phyloP scores from a whole-genome alignment of 106 monocot species.

The Narthecium ossifragum region DNA sequence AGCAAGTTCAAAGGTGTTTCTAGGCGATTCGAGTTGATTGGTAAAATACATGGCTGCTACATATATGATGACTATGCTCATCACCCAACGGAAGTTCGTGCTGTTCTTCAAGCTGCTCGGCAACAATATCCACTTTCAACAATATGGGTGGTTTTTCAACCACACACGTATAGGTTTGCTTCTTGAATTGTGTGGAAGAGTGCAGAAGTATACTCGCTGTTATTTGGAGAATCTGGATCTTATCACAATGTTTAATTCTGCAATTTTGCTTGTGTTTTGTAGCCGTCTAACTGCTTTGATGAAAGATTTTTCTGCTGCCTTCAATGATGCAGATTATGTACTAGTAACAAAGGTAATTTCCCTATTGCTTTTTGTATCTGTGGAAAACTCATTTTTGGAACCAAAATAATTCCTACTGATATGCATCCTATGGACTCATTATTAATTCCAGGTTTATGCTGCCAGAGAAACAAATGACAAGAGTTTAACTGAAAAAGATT shows the following conservation, averaged over 20 bases:
- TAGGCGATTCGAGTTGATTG: slow-evolving; percentile 39
- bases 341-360: slow-evolving; percentile 35
- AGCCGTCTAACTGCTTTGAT: slow-evolving; percentile 37
- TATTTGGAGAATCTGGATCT: not conserved
- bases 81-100: slow-evolving; percentile 43
- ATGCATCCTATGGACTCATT: not conserved
- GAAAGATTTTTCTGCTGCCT: slow-evolving; percentile 31
- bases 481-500: slow-evolving; percentile 14
- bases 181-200: not conserved
- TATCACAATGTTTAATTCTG: not conserved
- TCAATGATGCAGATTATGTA: slow-evolving; percentile 28
- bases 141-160: slow-evolving; percentile 43
- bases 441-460: slow-evolving; percentile 25
- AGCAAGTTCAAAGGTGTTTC: slow-evolving; percentile 34
- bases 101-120: slow-evolving; percentile 32
- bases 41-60: slow-evolving; percentile 22
- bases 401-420: not conserved
- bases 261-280: not conserved
- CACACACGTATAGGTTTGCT: slow-evolving; percentile 40
- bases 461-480: slow-evolving; percentile 26
- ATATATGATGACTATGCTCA: slow-evolving; percentile 53
- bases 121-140: slow-evolving; percentile 20
- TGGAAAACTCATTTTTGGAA: not conserved
- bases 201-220: not conserved
- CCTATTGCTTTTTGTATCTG: too few relatives aligned